Conservation (phyloP, 176 grass and related monocot species). For the Leersia perrieri region DNA sequence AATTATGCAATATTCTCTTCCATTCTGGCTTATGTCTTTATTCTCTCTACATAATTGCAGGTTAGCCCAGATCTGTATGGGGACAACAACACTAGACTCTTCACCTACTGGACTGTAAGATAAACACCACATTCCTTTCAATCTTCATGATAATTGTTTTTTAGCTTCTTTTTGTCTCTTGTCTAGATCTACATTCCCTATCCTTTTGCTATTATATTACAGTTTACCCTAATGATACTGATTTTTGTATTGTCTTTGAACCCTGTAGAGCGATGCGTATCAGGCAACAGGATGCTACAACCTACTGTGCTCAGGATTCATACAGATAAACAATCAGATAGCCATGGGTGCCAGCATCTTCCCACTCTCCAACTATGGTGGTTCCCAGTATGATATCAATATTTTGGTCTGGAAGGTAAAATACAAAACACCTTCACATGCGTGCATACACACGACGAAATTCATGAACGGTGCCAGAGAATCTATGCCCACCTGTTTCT, state of each 20-base stretch:
- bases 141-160: slow-evolving; percentile 12
- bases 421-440: slow-evolving; percentile 61
- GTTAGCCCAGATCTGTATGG: slow-evolving; percentile 89
- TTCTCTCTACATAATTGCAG: slow-evolving; percentile 45
- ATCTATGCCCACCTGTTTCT: slow-evolving; percentile 62
- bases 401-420: slow-evolving; percentile 95
- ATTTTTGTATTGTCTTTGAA: slow-evolving; percentile 37
- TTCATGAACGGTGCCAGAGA: slow-evolving; percentile 35
- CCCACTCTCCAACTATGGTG: slow-evolving; percentile 72
- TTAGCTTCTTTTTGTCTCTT: slow-evolving; percentile 22
- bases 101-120: slow-evolving; percentile 94
- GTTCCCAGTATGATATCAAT: slow-evolving; percentile 81
- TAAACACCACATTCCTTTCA: slow-evolving; percentile 29
- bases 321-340: slow-evolving; percentile 88
- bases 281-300: slow-evolving; percentile 94
- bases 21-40: slow-evolving; percentile 16
- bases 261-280: slow-evolving; percentile 84
- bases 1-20: not conserved
- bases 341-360: slow-evolving; percentile 89
- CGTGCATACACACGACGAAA: slow-evolving; percentile 18
- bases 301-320: slow-evolving; percentile 84
- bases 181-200: slow-evolving; percentile 31
- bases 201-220: not conserved
- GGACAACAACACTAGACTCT: slow-evolving; percentile 83
- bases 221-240: slow-evolving; percentile 10